Evolutionary conservation across 2,329 filamentous ascomycete genomes (phyloP).

Genomic region (Diaporthe citrichinensis): DNA sequence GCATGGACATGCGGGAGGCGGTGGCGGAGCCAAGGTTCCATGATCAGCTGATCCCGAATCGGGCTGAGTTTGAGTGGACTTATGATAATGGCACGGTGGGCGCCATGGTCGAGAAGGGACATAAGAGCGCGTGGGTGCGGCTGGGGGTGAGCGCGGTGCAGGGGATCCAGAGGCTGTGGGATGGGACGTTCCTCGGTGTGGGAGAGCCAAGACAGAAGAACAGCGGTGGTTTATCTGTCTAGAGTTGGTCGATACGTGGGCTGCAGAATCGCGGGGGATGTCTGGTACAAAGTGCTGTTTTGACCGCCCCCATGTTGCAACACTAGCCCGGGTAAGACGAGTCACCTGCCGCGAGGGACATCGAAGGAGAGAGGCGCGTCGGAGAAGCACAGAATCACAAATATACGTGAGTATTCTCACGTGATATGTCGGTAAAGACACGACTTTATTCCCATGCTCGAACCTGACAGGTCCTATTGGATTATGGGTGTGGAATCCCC

Average conservation of each 20-base stretch:
- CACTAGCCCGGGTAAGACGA: too few relatives aligned
- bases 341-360: too few relatives aligned
- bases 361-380: too few relatives aligned
- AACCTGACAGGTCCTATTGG: too few relatives aligned
- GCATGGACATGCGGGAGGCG: slow-evolving; percentile 72
- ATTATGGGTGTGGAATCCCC: too few relatives aligned
- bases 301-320: too few relatives aligned
- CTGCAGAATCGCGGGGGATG: neutral
- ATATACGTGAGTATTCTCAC: neutral
- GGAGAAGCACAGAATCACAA: neutral
- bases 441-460: too few relatives aligned
- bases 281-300: neutral
- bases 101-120: slow-evolving; percentile 75
- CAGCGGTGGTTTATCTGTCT: slow-evolving; percentile 75
- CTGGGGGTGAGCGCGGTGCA: slow-evolving; percentile 80
- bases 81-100: slow-evolving; percentile 80
- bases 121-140: slow-evolving; percentile 81
- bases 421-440: neutral
- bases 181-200: slow-evolving; percentile 82
- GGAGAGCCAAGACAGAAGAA: slow-evolving; percentile 85
- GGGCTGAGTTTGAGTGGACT: slow-evolving; percentile 77
- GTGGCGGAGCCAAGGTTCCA: slow-evolving; percentile 81
- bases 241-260: neutral
- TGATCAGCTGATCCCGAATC: slow-evolving; percentile 83
- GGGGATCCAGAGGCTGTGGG: slow-evolving; percentile 73